Evolutionary conservation across 2,329 filamentous ascomycete species (phyloP), one percentile per base, ranked within the genome.

Genomic region (Fusarium sororula): DNA sequence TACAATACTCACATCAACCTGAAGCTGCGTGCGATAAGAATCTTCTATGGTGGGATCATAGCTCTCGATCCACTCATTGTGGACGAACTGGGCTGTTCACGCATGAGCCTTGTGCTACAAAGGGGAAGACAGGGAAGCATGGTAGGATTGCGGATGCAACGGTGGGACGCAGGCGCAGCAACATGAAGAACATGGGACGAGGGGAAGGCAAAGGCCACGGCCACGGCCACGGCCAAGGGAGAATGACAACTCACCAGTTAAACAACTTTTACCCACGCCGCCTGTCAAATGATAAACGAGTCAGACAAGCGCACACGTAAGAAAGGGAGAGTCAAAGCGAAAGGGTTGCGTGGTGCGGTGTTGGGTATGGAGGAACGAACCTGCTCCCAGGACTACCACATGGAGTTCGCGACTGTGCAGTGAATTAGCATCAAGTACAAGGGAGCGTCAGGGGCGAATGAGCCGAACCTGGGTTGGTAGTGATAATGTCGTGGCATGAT

Each of bases 1-100:
- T 66, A 89, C 93, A 53, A 38, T 66, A 89, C 93, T 87, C 85
- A 96, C 94, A 87, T 98, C 94, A 72, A 98, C 93, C 77, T 95
- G 87, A 50, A 93, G 87, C 75, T 93, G 91, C 70, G 92, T 93
- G 70, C 92, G 88, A 80, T 94, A 94, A 37, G 92, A 93, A 82
- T 94, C 92, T 80, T 94, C 92, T 77, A 94, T 94, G 24, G 92
- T 94, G 22, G 92, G 92, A 81, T 94, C 92, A 83, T 94, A 94
- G 82, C 91, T 93, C 83, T 97, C 94, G 81, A 97, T 96, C 93
- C 94, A 97, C 78, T 97, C 93, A 84, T 96, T 95, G 83, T 96
- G 94, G 59, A 97, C 94, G 79, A 97, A 97, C 87, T 97, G 94
- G 79, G 95, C 94, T 94, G 72, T 71, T 72, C 58, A 59, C 68